These are phyloP conservation scores for Collybiopsis confluens DNA, from an alignment of 768 basidiomycete species.

Conservation along the genomic window DNA sequence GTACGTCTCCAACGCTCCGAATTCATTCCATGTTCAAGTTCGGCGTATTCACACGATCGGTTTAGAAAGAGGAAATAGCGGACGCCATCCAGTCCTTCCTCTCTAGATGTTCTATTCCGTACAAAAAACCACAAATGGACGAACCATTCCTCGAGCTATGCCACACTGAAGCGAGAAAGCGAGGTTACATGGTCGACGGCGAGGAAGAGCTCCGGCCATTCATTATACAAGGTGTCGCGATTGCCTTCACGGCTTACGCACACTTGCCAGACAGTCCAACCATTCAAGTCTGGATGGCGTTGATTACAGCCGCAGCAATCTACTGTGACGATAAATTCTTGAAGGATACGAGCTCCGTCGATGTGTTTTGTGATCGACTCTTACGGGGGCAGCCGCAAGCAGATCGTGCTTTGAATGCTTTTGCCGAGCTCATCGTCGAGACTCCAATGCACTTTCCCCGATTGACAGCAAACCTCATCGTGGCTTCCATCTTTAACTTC, in stretches of 20 bases:
- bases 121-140: too few species aligned
- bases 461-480: slow-evolving; percentile 29
- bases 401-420: too few species aligned
- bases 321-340: slow-evolving; percentile 31
- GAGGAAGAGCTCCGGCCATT: slow-evolving; percentile 20
- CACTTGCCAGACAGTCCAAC: slow-evolving; percentile 23
- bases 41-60: too few species aligned
- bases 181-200: slow-evolving; percentile 23
- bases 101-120: background rate
- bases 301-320: slow-evolving; percentile 34
- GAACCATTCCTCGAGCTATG: slow-evolving; percentile 13
- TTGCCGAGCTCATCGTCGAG: too few species aligned
- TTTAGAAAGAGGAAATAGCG: background rate
- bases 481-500: slow-evolving; percentile 30
- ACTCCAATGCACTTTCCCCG: slow-evolving; percentile 23
- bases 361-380: too few species aligned
- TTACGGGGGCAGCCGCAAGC: too few species aligned
- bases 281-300: slow-evolving; percentile 29
- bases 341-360: slow-evolving; percentile 18
- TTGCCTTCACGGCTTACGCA: too few species aligned
- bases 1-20: too few species aligned
- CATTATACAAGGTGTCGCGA: slow-evolving; percentile 26
- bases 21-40: too few species aligned
- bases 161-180: slow-evolving; percentile 15
- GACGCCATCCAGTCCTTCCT: slow-evolving; percentile 1